phyloP scores from a whole-genome alignment of 2,329 filamentous ascomycete species.

The Ascocoryne sarcoides region DNA sequence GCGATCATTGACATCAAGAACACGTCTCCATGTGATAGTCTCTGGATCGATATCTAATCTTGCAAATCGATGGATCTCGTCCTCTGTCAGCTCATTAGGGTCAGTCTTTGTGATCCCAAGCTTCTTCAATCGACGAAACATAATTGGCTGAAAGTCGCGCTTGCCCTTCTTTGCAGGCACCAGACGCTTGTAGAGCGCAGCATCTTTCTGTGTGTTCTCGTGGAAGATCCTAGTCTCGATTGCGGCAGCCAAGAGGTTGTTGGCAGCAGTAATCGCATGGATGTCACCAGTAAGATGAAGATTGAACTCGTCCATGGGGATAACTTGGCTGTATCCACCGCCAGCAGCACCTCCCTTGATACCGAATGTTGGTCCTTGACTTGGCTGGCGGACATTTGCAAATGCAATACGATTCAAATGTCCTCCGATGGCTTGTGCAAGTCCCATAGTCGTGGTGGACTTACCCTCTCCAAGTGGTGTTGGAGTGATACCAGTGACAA shows the following conservation, averaged over 20 bases:
- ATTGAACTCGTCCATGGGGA: constrained; percentile 99
- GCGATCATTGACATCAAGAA: constrained; percentile 94
- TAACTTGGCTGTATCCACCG: constrained; percentile 97
- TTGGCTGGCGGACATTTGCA: constrained; percentile 94
- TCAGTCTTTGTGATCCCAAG: constrained; percentile 93
- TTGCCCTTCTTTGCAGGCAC: constrained; percentile 87
- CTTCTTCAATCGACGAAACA: constrained; percentile 91
- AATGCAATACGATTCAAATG: constrained; percentile 84
- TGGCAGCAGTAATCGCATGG: constrained; percentile 91
- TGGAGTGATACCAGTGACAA: constrained; percentile 92
- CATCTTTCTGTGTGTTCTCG: constrained; percentile 90
- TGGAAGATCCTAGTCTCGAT: constrained; percentile 99
- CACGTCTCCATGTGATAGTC: constrained; percentile 94
- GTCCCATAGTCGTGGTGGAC: constrained; percentile 93
- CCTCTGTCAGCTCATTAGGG: constrained; percentile 80
- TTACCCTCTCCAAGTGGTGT: constrained; percentile 96
- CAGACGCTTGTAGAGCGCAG: constrained; percentile 74
- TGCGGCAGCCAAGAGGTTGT: constrained; percentile 91
- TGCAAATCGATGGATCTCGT: constrained; percentile 84
- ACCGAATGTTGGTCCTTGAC: constrained; percentile 94
- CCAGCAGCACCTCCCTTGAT: constrained; percentile 98
- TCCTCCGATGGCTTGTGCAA: constrained; percentile 85
- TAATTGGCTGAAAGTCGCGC: constrained; percentile 76
- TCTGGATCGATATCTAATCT: constrained; percentile 92
- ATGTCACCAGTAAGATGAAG: constrained; percentile 96